Evolutionary conservation across 306 rosid species (phyloP).

Genomic region (Lathyrus sativus): DNA sequence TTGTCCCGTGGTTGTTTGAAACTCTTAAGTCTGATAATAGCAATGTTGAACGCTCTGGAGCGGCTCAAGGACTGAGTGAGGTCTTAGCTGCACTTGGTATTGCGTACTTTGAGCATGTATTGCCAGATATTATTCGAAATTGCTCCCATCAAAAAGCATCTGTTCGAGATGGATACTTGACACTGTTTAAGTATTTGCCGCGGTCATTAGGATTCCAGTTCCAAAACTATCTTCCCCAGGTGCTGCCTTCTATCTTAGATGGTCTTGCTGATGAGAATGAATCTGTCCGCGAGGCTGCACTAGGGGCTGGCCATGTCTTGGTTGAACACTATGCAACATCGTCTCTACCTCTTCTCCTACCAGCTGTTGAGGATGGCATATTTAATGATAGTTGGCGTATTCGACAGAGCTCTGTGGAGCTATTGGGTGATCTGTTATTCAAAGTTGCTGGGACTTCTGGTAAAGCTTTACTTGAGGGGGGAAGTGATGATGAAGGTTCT

Average conservation of each 20-base stretch:
- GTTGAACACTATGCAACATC: conserved; percentile 97
- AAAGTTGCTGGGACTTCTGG: conserved; percentile 99
- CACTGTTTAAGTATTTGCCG: conserved; percentile 94
- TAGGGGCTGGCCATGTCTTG: conserved; percentile 96
- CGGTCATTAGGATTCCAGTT: conserved; percentile 89
- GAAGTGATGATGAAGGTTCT: conserved; percentile 99
- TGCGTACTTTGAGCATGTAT: conserved; percentile 79
- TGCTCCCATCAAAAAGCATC: conserved; percentile 94
- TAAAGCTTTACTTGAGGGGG: conserved; percentile 98
- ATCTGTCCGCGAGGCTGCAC: conserved; percentile 96
- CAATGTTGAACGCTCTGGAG: conserved; percentile 99
- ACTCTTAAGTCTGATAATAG: conserved; percentile 94
- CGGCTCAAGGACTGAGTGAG: conserved; percentile 99
- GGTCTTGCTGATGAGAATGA: conserved; percentile 99
- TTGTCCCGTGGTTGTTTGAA: conserved; percentile 94
- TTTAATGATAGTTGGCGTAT: conserved; percentile 97
- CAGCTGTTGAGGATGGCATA: conserved; percentile 97
- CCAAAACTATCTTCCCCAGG: conserved; percentile 89
- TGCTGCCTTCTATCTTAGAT: conserved; percentile 91
- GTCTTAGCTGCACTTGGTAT: conserved; percentile 95
- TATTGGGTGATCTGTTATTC: conserved; percentile 92
- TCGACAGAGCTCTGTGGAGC: conserved; percentile 95
- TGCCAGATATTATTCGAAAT: conserved; percentile 88
- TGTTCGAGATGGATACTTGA: conserved; percentile 94
- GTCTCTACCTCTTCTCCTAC: conserved; percentile 95